Evolutionary conservation across 768 basidiomycete species (phyloP), one percentile per base, ranked within the genome.

Genomic region (Boletus edulis): DNA sequence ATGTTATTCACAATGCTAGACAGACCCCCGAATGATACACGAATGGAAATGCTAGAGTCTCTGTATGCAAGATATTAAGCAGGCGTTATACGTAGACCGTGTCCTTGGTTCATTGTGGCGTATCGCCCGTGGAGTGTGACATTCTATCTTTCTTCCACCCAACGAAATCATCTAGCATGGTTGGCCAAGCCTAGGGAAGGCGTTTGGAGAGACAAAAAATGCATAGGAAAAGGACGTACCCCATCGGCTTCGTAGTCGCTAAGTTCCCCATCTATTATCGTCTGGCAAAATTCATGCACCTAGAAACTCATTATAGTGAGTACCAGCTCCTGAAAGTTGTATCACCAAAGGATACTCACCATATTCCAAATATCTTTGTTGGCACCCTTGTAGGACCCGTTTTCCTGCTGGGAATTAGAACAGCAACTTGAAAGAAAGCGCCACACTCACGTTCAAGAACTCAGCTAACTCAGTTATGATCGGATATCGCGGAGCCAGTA

Each of bases 351-450:
- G 24, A 34, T 32, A 73, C 78, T 14, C 56, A 88, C 90, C 91
- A 93, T 93, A 53, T 71, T 81, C 91, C 91, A 94, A 10, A 92
- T 72, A 71, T 94, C 91, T 64, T 89, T 89, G 69, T 91, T 93
- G 14, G 85, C 82, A 0, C 85, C 87, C 64, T 86, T 91, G 72
- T 89, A 91, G 4, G 74, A 78, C 8, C 78, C 81, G 56, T 70
- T 76, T 48, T 81, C 73, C 73, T 77, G 52, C 50, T 37, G 12
- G 37, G 14, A 10, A 24, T 47, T 9, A 40, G 45, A 12, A 44
- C 20, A 31, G 31, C 31, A 38, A 29, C 5, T 35, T 32, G 40
- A 51, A 41, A 39, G 44, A 29, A 15, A 37, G 20, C 22, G 3
- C 14, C 5, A 70, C 78, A 9, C 57, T 59, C 59, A 90, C 91